Percentiles rank a stretch among this genome's conserved stretches.
These are phyloP conservation scores for Dissophora ornata DNA, from an alignment of 192 early-diverging fungal species.

Conservation along the genomic window DNA sequence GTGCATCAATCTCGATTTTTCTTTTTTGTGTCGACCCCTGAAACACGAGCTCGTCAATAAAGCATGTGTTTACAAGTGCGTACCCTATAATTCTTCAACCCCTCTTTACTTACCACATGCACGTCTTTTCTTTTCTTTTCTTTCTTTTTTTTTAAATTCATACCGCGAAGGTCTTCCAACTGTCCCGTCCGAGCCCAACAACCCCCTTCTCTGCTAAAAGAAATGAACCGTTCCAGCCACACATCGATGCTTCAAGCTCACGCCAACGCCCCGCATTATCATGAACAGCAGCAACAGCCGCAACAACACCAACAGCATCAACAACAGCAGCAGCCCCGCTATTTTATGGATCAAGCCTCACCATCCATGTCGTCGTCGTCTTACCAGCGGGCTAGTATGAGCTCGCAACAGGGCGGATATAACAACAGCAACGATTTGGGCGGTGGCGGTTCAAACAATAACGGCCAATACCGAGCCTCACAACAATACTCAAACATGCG, in stretches of 20 bases:
- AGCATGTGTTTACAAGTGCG: background rate
- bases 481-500: background rate
- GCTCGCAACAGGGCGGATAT: background rate
- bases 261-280: background rate
- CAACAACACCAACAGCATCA: slow-evolving; percentile 11
- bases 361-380: background rate
- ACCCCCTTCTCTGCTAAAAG: too few relatives aligned
- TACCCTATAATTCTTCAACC: background rate
- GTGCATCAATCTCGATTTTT: too few relatives aligned
- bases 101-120: background rate
- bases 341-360: slow-evolving; percentile 1
- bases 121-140: background rate
- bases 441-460: background rate
- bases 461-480: background rate
- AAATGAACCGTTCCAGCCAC: slow-evolving; percentile 12
- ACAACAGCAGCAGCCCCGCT: background rate
- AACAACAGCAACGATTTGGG: background rate
- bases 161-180: too few relatives aligned
- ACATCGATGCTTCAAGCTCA: slow-evolving; percentile 8
- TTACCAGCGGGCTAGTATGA: background rate
- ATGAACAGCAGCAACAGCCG: slow-evolving; percentile 11
- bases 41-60: slow-evolving; percentile 25
- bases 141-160: background rate
- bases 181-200: too few relatives aligned
- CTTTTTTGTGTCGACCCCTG: too few relatives aligned